A percentile compares a stretch with the other conserved stretches of the same genome.
These are phyloP conservation scores for Podaxis carcinomalis DNA, from an alignment of 768 basidiomycete species.

Conservation along the genomic window DNA sequence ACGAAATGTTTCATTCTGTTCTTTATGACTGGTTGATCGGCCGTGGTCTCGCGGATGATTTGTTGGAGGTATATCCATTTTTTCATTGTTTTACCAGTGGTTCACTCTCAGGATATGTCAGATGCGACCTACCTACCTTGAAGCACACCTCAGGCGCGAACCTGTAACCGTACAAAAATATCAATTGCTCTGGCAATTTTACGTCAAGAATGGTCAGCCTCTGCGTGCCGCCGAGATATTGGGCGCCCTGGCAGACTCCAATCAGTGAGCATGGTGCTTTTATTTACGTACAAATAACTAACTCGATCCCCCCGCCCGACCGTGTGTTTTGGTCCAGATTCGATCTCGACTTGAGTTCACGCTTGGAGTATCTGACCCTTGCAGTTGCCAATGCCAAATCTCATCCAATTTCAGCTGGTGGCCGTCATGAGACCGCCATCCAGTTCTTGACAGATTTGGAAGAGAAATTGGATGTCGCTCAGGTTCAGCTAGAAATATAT, in stretches of 20 bases:
- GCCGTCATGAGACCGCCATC: constrained; percentile 85
- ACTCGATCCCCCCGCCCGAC: neutral
- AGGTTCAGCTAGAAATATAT: constrained; percentile 93
- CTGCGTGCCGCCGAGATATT: constrained; percentile 87
- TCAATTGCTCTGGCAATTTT: constrained; percentile 95
- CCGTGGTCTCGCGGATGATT: constrained; percentile 76
- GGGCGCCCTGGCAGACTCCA: constrained; percentile 76
- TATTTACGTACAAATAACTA: neutral
- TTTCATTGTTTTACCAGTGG: neutral
- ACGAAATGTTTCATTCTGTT: constrained; percentile 91
- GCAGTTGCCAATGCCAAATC: constrained; percentile 97
- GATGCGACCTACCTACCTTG: constrained; percentile 86
- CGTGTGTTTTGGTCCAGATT: constrained; percentile 41
- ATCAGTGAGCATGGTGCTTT: constrained; percentile 52
- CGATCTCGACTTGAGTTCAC: constrained; percentile 60
- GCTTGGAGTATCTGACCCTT: constrained; percentile 89
- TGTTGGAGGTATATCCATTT: constrained; percentile 68
- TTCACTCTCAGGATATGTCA: constrained; percentile 23
- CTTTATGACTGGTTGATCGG: constrained; percentile 93
- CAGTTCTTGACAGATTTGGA: constrained; percentile 93
- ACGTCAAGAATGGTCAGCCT: constrained; percentile 87
- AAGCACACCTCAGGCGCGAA: constrained; percentile 80
- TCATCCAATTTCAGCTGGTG: constrained; percentile 74
- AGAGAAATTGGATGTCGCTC: constrained; percentile 95
- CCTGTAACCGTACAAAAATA: constrained; percentile 77